Conservation (phyloP, 2,329 filamentous ascomycete species). For the Pseudopithomyces chartarum region DNA sequence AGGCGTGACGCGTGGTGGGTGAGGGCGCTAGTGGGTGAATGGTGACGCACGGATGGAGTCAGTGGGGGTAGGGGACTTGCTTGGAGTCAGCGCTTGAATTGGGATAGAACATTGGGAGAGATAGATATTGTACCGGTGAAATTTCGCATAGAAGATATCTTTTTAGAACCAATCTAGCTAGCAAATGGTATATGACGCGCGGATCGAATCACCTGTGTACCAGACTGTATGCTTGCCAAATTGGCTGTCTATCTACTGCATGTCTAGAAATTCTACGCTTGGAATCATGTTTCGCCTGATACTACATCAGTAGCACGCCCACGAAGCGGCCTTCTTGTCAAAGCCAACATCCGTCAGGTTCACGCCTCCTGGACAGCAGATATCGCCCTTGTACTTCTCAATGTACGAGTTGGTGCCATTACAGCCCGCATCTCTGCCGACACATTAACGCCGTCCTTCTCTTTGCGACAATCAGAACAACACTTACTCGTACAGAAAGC, state of each 20-base stretch:
- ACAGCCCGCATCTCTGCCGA: conserved; percentile 18
- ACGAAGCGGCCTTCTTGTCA: conserved; percentile 17
- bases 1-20: background rate
- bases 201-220: background rate
- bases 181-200: too few species aligned
- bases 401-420: conserved; percentile 18
- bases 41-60: conserved; percentile 9
- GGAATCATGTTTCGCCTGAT: too few species aligned
- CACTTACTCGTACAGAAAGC: conserved; percentile 26
- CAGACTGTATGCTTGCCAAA: too few species aligned
- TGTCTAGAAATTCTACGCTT: background rate
- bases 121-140: too few species aligned
- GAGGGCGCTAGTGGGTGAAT: conserved; percentile 11
- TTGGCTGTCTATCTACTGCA: background rate
- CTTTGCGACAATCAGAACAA: background rate
- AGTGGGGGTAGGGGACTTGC: too few species aligned
- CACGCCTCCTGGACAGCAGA: conserved; percentile 24
- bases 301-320: conserved; percentile 8
- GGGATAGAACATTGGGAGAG: too few species aligned
- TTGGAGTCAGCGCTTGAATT: too few species aligned
- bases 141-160: too few species aligned
- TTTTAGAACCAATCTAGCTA: too few species aligned
- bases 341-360: conserved; percentile 25
- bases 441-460: background rate
- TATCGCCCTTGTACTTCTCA: conserved; percentile 26